Evolutionary conservation across 1,139 yeast species (phyloP).

Genomic region (Debaryomycetaceae sp.): DNA sequence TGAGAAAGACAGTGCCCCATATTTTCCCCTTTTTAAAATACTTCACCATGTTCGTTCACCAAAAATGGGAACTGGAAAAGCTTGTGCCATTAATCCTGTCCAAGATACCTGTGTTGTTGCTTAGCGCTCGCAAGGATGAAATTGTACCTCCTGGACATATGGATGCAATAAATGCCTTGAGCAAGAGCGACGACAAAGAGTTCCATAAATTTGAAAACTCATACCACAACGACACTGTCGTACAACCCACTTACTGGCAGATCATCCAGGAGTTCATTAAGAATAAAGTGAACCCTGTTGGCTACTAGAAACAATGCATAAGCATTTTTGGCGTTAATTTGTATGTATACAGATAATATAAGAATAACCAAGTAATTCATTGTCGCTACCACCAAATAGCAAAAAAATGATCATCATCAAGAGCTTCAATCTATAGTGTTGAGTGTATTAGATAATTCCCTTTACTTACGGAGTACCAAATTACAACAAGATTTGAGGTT

Average conservation of each 20-base stretch:
- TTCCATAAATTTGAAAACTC: conserved; percentile 57
- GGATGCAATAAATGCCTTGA: conserved; percentile 53
- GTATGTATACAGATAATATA: conserved; percentile 16
- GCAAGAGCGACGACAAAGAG: conserved; percentile 43
- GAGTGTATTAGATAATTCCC: background rate
- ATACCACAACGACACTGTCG: conserved; percentile 76
- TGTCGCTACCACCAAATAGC: background rate
- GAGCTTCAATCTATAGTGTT: background rate
- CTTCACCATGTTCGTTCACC: conserved; percentile 64
- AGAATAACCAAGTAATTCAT: conserved; percentile 2
- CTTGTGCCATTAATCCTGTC: conserved; percentile 52
- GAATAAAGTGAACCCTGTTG: conserved; percentile 38
- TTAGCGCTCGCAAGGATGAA: conserved; percentile 80
- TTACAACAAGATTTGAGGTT: conserved; percentile 40
- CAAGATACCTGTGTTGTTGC: conserved; percentile 62
- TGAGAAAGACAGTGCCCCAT: conserved; percentile 79
- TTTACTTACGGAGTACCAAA: conserved; percentile 1
- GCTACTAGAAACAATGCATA: conserved; percentile 18
- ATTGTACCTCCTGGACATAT: conserved; percentile 89
- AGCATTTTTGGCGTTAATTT: conserved; percentile 13
- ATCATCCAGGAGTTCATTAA: conserved; percentile 55
- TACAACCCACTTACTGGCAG: conserved; percentile 75
- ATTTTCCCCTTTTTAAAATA: conserved; percentile 67
- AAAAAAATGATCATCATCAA: background rate
- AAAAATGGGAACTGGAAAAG: conserved; percentile 77